Conservation (phyloP, 116 monocot genomes). For the Iris pallida region DNA sequence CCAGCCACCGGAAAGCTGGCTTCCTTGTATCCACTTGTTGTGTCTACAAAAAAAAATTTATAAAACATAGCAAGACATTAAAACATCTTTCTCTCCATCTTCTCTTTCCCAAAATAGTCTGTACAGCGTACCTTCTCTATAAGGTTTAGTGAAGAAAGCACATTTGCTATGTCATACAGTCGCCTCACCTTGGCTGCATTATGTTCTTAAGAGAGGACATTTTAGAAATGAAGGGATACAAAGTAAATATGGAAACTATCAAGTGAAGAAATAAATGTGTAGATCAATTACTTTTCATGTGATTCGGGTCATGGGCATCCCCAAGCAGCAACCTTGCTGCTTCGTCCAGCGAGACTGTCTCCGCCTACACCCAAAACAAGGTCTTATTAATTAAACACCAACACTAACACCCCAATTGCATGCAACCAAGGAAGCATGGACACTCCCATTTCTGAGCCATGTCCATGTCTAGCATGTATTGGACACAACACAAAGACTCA, state of each 20-base stretch:
- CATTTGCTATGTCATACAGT: slow-evolving; percentile 92
- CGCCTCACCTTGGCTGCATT: slow-evolving; percentile 84
- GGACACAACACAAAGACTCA: no score
- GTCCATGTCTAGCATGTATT: no score
- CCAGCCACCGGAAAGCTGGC: slow-evolving; percentile 91
- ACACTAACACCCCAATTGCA: no score
- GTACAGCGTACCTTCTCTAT: slow-evolving; percentile 74
- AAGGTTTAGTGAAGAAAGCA: slow-evolving; percentile 74
- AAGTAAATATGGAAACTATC: background rate
- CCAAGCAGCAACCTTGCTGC: slow-evolving; percentile 75
- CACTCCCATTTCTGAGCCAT: no score
- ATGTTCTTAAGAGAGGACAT: background rate
- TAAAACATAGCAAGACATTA: background rate
- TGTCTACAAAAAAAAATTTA: slow-evolving; percentile 41
- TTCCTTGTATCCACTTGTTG: slow-evolving; percentile 76
- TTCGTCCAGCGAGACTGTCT: slow-evolving; percentile 82
- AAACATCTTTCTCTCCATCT: background rate
- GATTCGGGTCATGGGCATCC: slow-evolving; percentile 39
- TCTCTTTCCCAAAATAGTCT: background rate
- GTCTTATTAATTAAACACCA: no score
- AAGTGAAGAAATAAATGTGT: slow-evolving; percentile 1
- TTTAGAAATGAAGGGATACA: background rate
- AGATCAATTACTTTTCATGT: slow-evolving; percentile 49
- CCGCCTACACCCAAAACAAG: slow-evolving; percentile 27
- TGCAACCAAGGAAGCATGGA: no score